Evolutionary conservation across 225 moss, liverwort and hornwort species (phyloP).

Genomic region (Marchantia paleacea): DNA sequence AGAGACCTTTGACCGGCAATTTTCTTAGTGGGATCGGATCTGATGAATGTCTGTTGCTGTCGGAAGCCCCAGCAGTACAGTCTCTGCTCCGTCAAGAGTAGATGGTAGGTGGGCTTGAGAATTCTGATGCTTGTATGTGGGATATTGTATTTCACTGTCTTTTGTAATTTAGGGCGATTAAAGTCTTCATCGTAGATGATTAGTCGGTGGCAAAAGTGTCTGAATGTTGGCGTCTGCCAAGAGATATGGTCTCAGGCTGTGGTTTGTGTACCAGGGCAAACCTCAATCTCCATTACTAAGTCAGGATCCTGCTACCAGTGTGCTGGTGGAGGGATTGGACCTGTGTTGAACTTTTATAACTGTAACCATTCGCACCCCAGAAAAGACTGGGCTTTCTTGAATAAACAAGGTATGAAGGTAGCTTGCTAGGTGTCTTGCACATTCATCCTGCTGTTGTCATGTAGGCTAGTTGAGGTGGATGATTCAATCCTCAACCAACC

Average conservation of each 20-base stretch:
- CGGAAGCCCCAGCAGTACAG: constrained; percentile 34
- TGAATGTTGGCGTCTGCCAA: constrained; percentile 36
- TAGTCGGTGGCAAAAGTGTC: constrained; percentile 30
- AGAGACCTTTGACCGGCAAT: constrained; percentile 33
- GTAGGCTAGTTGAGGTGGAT: constrained; percentile 9
- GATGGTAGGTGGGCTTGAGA: constrained; percentile 28
- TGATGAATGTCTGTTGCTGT: constrained; percentile 38
- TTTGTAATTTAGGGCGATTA: constrained; percentile 39
- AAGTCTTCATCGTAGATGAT: constrained; percentile 21
- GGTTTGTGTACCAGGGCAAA: constrained; percentile 43
- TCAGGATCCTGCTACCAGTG: constrained; percentile 36
- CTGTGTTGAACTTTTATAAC: constrained; percentile 41
- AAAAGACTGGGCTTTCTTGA: constrained; percentile 54
- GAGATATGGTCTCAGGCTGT: constrained; percentile 50
- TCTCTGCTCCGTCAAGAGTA: constrained; percentile 34
- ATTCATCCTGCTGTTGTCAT: not conserved
- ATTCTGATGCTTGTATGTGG: constrained; percentile 30
- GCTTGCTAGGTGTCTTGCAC: constrained; percentile 30
- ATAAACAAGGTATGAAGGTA: constrained; percentile 55
- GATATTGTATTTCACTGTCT: constrained; percentile 45
- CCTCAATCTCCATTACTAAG: constrained; percentile 35
- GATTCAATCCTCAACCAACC: not conserved
- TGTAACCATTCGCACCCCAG: constrained; percentile 53
- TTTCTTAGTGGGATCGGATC: constrained; percentile 37
- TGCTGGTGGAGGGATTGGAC: constrained; percentile 37